Evolutionary conservation across 1,284 basidiomycete species (phyloP), one percentile per base, ranked within the genome.

Genomic region (Termitomyces sp.): DNA sequence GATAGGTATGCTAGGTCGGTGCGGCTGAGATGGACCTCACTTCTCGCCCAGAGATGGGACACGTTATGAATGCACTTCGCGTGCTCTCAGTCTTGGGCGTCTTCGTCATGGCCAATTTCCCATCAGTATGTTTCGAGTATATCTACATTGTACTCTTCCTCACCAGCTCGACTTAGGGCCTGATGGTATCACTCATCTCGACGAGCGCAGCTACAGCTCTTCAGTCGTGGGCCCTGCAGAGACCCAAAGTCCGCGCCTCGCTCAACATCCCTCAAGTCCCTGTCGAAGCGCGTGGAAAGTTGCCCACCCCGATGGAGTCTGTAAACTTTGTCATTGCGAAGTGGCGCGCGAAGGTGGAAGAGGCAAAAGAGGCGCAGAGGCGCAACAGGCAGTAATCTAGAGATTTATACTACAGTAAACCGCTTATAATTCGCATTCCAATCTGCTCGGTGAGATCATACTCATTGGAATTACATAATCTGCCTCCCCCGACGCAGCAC

Each of bases 31-130:
- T 86, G 61, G 80, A 81, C 60, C 67, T 77, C 60, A 68, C 76
- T 62, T 71, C 80, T 58, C 69, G 79, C 55, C 78, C 78, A 8
- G 67, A 74, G 31, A 80, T 83, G 66, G 82, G 78, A 21, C 88
- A 92, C 68, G 69, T 88, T 53, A 83, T 89, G 77, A 92, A 94
- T 65, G 69, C 76, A 48, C 78, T 96, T 65, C 80, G 88, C 2
- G 65, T 86, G 9, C 64, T 87, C 19, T 82, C 86, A 10, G 62
- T 90, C 36, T 61, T 77, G 21, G 75, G 82, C 30, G 69, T 91
- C 31, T 81, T 74, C 58, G 73, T 93, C 64, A 83, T 93, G 73
- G 68, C 72, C 17, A 67, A 69, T 52, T 78, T 91, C 60, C 79
- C 82, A n/a, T 66, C 74, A 1, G 83, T 85, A 66, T 60, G 78